Evolutionary conservation across 2,329 filamentous ascomycete species (phyloP).

Genomic region (Epichloe glyceriae): DNA sequence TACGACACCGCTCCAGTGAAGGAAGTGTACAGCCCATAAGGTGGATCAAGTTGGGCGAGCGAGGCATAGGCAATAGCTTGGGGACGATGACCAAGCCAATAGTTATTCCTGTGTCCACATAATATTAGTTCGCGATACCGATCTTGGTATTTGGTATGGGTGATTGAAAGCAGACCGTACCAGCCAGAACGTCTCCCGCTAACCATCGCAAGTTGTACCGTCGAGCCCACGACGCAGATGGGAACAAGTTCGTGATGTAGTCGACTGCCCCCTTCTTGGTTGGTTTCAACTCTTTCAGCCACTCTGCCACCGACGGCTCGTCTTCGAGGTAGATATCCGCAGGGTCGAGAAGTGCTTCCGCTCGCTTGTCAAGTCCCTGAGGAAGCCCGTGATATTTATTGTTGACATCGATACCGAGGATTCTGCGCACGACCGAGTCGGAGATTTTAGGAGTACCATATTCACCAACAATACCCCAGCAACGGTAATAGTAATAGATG

Average conservation of each 20-base stretch:
- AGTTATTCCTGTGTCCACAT: slow-evolving; percentile 17
- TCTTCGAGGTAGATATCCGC: slow-evolving; percentile 39
- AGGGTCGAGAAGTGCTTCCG: slow-evolving; percentile 13
- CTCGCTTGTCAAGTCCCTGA: slow-evolving; percentile 13
- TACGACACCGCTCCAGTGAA: slow-evolving; percentile 72
- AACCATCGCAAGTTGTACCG: slow-evolving; percentile 65
- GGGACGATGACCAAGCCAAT: slow-evolving; percentile 58
- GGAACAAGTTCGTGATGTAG: slow-evolving; percentile 46
- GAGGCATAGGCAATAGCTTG: slow-evolving; percentile 72
- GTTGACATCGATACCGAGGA: slow-evolving; percentile 20
- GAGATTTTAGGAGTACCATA: slow-evolving; percentile 1
- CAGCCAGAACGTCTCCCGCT: slow-evolving; percentile 59
- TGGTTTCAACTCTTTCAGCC: slow-evolving; percentile 43
- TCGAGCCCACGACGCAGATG: slow-evolving; percentile 54
- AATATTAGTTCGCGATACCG: too few species aligned
- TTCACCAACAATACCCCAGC: background rate
- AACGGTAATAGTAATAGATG: too few species aligned
- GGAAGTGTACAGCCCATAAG: slow-evolving; percentile 69
- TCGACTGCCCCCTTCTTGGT: slow-evolving; percentile 26
- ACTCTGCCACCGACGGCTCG: slow-evolving; percentile 53
- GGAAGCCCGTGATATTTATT: slow-evolving; percentile 16
- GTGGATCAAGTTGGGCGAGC: slow-evolving; percentile 51
- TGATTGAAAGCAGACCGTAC: slow-evolving; percentile 22
- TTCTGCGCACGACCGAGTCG: slow-evolving; percentile 14
- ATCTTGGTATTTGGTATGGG: too few species aligned